Percentiles rank a stretch among this genome's conserved stretches.
These are phyloP conservation scores for Withania somnifera DNA, from an alignment of 305 asterid genomes.

Conservation along the genomic window DNA sequence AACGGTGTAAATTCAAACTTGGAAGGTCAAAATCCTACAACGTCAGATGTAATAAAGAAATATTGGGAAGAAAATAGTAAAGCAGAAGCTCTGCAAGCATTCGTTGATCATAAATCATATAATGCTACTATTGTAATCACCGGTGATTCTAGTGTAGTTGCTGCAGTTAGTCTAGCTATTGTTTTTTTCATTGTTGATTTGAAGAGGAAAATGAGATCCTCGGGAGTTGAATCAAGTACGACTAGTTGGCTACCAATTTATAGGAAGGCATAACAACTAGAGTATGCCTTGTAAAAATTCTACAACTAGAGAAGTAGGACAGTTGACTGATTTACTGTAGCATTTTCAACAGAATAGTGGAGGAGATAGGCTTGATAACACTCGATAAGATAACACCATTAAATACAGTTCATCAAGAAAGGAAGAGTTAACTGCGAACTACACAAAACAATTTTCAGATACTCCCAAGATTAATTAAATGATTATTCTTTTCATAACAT, in stretches of 20 bases:
- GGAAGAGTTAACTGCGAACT: too few relatives aligned
- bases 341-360: too few relatives aligned
- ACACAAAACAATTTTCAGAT: too few relatives aligned
- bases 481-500: too few relatives aligned
- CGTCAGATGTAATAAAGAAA: constrained; percentile 65
- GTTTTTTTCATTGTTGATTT: constrained; percentile 39
- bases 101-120: constrained; percentile 2
- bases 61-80: constrained; percentile 17
- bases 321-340: too few relatives aligned
- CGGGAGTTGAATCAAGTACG: constrained; percentile 13
- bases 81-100: constrained; percentile 15
- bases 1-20: constrained; percentile 39
- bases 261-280: too few relatives aligned
- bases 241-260: constrained; percentile 69
- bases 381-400: too few relatives aligned
- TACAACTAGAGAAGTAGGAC: too few relatives aligned
- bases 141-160: constrained; percentile 80
- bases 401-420: too few relatives aligned
- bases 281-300: too few relatives aligned
- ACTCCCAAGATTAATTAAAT: too few relatives aligned
- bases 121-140: constrained; percentile 24
- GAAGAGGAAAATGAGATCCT: constrained; percentile 29
- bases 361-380: too few relatives aligned
- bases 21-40: constrained; percentile 75
- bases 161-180: constrained; percentile 57